Evolutionary conservation across 2,329 filamentous ascomycete genomes (phyloP), one percentile per base, ranked within the genome.

Genomic region (Endothia cerciana): DNA sequence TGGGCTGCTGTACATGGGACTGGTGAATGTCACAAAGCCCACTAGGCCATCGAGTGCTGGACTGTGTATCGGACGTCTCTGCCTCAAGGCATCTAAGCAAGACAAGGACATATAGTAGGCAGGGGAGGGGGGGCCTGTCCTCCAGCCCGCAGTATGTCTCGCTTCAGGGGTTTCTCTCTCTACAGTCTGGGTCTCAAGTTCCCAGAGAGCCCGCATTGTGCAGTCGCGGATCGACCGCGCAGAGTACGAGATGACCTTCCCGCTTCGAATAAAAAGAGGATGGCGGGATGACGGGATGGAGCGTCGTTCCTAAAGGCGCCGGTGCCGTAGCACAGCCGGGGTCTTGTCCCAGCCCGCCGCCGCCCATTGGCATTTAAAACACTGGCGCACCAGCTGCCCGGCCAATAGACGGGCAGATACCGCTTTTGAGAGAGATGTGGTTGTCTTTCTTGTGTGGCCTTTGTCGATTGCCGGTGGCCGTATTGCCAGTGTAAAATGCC

Each of bases 361-460:
- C 56, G 64, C 64, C 60, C 62, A 49, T 64, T 64, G 64, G 60
- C 28, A 66, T 63, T 45, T 33, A 66, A 68, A 68, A 68, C 66
- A 40, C 38, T 61, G 64, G 64, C 51, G 64, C n/a, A 45, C 19
- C 22, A 36, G 30, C 40, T 17, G 10, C 8, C 36, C 8, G 28
- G 45, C 65, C 65, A 67, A 67, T 65, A 55, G 51, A 51, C 11
- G 53, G 40, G 30, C 59, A 41, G 17, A 61, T 28, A 49, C 45
- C 25, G 11, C 45, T 28, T 15, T 25, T 25, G 10, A 13, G 11
- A 10, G 45, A 3, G 22, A 49, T 8, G 13, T 49, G 25, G 45
- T 10, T 19, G 7, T n/a, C 11, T 49, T 4, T 47, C 10, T 47
- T 8, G n/a, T 13, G 4, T 22, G 25, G 17, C 47, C 47, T 28